These are phyloP conservation scores for Suhomyces terraborum DNA, from an alignment of 1,139 yeast species.

Conservation along the genomic window DNA sequence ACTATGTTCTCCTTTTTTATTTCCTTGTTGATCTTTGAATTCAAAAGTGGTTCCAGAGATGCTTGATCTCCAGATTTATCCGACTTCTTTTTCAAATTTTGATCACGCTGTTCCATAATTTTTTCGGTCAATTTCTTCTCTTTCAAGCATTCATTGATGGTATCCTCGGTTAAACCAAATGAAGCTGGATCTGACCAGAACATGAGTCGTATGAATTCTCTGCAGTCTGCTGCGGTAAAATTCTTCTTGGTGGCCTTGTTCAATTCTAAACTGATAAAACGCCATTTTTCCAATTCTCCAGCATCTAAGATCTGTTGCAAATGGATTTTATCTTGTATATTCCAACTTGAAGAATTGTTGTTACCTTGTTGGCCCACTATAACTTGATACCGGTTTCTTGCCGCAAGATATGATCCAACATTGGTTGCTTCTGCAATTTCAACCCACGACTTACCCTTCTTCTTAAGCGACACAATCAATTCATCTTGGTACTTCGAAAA, in stretches of 20 bases:
- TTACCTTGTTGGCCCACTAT: constrained; percentile 84
- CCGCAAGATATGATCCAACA: constrained; percentile 71
- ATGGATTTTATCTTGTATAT: constrained; percentile 54
- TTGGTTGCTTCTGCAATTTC: constrained; percentile 70
- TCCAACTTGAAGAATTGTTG: constrained; percentile 66
- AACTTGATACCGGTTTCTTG: constrained; percentile 77
- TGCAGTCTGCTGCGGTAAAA: constrained; percentile 56
- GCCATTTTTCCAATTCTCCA: constrained; percentile 75
- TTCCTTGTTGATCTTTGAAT: constrained; percentile 11
- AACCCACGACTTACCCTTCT: constrained; percentile 68
- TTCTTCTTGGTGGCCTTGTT: constrained; percentile 59
- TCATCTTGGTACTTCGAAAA: constrained; percentile 71
- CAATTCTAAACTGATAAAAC: constrained; percentile 60
- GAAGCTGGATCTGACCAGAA: constrained; percentile 58
- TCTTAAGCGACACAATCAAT: constrained; percentile 60
- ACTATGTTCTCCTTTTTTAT: constrained; percentile 8
- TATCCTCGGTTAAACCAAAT: constrained; percentile 57
- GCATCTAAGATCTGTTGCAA: constrained; percentile 60
- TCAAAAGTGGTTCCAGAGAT: constrained; percentile 17
- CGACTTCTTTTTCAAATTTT: constrained; percentile 17
- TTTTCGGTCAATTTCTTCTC: constrained; percentile 43
- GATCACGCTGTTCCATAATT: constrained; percentile 33
- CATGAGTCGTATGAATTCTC: constrained; percentile 53
- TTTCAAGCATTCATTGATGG: constrained; percentile 40
- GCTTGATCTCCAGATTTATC: constrained; percentile 17